These are phyloP conservation scores for Ophiostoma himal-ulmi DNA, from an alignment of 2,329 filamentous ascomycete genomes.

Conservation along the genomic window DNA sequence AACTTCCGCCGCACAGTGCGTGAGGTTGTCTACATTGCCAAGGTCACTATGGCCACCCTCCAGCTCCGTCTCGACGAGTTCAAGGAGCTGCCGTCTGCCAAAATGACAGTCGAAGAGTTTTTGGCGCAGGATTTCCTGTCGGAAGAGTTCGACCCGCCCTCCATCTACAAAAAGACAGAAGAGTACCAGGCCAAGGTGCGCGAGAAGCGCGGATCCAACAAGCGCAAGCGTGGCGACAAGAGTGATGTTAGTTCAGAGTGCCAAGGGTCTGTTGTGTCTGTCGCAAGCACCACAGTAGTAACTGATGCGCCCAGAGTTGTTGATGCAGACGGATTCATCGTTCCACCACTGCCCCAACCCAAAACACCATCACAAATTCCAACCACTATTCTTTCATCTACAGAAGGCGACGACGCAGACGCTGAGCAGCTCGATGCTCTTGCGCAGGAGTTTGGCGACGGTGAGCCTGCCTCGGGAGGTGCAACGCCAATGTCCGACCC, in stretches of 20 bases:
- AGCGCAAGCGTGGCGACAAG: conserved; percentile 39
- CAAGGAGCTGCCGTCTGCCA: conserved; percentile 75
- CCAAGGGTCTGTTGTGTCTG: conserved; percentile 17
- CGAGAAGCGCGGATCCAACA: conserved; percentile 41
- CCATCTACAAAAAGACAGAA: conserved; percentile 63
- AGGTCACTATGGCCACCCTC: conserved; percentile 90
- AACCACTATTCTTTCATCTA: background rate
- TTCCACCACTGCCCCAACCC: conserved; percentile 46
- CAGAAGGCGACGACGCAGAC: conserved; percentile 7
- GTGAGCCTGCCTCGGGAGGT: conserved; percentile 23
- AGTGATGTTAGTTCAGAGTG: conserved; percentile 11
- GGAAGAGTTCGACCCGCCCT: conserved; percentile 67
- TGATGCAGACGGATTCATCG: conserved; percentile 65
- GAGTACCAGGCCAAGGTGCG: conserved; percentile 52
- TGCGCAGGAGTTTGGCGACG: conserved; percentile 42
- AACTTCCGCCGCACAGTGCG: conserved; percentile 89
- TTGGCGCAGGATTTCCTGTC: conserved; percentile 55
- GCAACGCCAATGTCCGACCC: conserved; percentile 13
- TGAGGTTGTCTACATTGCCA: conserved; percentile 97
- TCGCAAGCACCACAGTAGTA: background rate
- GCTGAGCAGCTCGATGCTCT: conserved; percentile 37
- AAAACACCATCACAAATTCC: background rate
- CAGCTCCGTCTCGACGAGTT: conserved; percentile 90
- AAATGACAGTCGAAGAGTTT: conserved; percentile 78
- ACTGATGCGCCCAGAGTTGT: background rate